Conservation (phyloP, 352 stramenopile species). For the Pythium myriotylum region DNA sequence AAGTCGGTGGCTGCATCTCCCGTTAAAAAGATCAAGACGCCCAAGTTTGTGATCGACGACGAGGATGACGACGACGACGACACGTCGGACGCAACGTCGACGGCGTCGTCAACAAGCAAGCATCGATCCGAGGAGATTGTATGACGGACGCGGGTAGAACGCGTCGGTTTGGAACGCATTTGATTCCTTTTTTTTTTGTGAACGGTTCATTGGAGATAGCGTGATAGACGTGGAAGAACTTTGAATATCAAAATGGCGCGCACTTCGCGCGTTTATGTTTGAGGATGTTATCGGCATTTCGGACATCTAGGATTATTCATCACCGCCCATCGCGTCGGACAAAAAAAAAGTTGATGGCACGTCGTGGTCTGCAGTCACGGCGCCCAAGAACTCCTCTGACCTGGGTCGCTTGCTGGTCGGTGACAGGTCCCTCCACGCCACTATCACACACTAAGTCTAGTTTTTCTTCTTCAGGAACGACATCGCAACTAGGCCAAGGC, state of each 20-base stretch:
- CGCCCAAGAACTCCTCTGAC: neutral
- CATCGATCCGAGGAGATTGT: neutral
- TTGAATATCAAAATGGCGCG: neutral
- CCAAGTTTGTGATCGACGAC: constrained; percentile 33
- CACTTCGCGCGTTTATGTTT: neutral
- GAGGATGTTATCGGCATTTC: neutral
- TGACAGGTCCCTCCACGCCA: neutral
- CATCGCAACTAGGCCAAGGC: constrained; percentile 50
- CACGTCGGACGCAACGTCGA: constrained; percentile 22
- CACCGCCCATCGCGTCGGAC: neutral
- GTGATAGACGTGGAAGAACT: neutral
- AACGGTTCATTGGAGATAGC: too few relatives aligned
- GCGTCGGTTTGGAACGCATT: too few relatives aligned
- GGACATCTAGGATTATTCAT: constrained; percentile 1
- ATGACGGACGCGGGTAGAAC: neutral
- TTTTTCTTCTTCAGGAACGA: constrained; percentile 73
- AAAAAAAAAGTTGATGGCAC: neutral
- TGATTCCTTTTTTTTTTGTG: too few relatives aligned
- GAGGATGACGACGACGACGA: constrained; percentile 24
- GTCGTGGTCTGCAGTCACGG: constrained; percentile 28
- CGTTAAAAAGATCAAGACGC: neutral
- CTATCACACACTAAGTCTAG: constrained; percentile 27
- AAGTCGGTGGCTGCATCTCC: constrained; percentile 3
- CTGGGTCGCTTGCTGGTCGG: neutral
- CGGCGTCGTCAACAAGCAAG: constrained; percentile 9